A percentile compares a stretch with the other conserved stretches of the same genome.
phyloP scores from a whole-genome alignment of 148 eudicot genomes.

The Rhododendron williamsianum region DNA sequence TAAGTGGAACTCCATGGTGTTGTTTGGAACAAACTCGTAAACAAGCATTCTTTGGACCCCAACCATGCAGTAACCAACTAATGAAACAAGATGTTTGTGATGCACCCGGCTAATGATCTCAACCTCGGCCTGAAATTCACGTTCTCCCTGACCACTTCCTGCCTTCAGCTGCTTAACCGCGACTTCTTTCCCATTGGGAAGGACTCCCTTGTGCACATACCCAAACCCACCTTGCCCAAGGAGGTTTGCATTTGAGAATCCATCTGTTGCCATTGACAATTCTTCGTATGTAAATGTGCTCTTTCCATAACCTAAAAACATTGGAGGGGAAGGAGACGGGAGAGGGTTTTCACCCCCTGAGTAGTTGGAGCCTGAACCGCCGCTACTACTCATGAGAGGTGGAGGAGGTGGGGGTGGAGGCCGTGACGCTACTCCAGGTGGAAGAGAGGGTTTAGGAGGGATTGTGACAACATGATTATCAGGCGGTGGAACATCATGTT shows the following conservation, averaged over 20 bases:
- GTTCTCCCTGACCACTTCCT: constrained; percentile 97
- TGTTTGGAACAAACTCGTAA: constrained; percentile 88
- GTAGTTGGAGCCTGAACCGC: constrained; percentile 75
- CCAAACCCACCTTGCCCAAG: constrained; percentile 99
- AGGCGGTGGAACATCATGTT: constrained; percentile 64
- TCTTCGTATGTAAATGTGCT: constrained; percentile 86
- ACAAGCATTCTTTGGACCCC: constrained; percentile 83
- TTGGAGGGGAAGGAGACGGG: constrained; percentile 79
- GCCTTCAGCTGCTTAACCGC: constrained; percentile 89
- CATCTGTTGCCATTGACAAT: constrained; percentile 82
- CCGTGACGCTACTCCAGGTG: constrained; percentile 45
- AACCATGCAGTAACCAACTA: constrained; percentile 92
- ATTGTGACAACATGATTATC: constrained; percentile 49
- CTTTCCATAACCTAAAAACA: constrained; percentile 65
- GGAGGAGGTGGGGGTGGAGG: constrained; percentile 54
- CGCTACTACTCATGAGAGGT: constrained; percentile 61
- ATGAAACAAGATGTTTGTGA: constrained; percentile 97
- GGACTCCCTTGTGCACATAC: constrained; percentile 82
- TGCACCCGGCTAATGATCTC: constrained; percentile 96
- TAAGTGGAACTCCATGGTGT: constrained; percentile 83
- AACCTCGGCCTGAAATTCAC: constrained; percentile 94
- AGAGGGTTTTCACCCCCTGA: constrained; percentile 54
- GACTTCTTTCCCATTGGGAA: constrained; percentile 93
- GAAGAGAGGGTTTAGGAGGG: constrained; percentile 42
- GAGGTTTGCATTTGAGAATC: constrained; percentile 75